Percentiles rank a stretch among this genome's conserved stretches.
Conservation (phyloP, 2,329 filamentous ascomycete genomes). For the Penicillium italicum region DNA sequence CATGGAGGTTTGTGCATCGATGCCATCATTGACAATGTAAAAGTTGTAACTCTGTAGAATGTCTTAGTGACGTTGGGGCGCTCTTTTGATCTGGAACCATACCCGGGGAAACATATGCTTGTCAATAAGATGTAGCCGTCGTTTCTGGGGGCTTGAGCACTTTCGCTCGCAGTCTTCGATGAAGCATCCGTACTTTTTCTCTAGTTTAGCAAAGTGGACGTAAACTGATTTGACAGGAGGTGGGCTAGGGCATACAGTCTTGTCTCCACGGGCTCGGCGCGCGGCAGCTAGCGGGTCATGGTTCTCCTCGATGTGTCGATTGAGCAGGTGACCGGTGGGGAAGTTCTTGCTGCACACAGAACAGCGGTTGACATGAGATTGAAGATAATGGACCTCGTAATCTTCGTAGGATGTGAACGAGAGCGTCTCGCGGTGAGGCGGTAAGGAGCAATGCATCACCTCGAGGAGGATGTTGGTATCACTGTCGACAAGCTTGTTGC, state of each 20-base stretch:
- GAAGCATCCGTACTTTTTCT: constrained; percentile 73
- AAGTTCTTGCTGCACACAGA: constrained; percentile 82
- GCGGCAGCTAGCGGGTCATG: constrained; percentile 78
- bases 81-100: constrained; percentile 10
- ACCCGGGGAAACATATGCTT: constrained; percentile 84
- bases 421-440: constrained; percentile 69
- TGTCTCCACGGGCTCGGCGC: constrained; percentile 74
- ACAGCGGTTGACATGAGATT: constrained; percentile 79
- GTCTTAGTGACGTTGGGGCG: not conserved
- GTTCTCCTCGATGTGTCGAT: constrained; percentile 83
- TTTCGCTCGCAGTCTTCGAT: constrained; percentile 82
- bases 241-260: constrained; percentile 59
- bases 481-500: constrained; percentile 59
- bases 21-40: constrained; percentile 79
- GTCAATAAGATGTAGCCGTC: constrained; percentile 83
- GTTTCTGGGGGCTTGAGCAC: constrained; percentile 78
- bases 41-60: constrained; percentile 72
- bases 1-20: constrained; percentile 78
- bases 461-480: constrained; percentile 44
- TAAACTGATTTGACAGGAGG: not conserved
- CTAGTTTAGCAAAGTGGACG: not conserved
- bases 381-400: constrained; percentile 82
- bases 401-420: constrained; percentile 71
- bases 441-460: constrained; percentile 75
- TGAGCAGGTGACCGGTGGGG: constrained; percentile 74